Evolutionary conservation across 139 green algal genomes (phyloP), one percentile per base, ranked within the genome.

Genomic region (Microglena sp.): DNA sequence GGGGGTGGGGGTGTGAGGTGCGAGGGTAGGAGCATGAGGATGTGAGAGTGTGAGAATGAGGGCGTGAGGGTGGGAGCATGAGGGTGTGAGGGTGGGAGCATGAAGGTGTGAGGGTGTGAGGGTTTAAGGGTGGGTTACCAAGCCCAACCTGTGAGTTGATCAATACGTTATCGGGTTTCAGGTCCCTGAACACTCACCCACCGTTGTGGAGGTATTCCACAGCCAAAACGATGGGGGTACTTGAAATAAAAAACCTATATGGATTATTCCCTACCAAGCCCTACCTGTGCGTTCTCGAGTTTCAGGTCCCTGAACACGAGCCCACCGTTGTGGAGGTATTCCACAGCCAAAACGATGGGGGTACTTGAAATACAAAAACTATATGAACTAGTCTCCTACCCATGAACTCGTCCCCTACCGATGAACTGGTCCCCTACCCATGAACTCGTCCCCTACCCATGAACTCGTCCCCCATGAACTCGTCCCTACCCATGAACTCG

Each of bases 131-230:
- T 24, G 40, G 40, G n/a, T n/a, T n/a, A n/a, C n/a, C n/a, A n/a
- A n/a, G n/a, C 4, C 71, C 0, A 65, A 81, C 77, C 77, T 83
- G 74, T 1, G n/a, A 45, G 40, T 93, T 87, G 27, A 97, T 88
- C 62, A 97, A 87, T 30, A 97, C 84, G 66, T 97, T 97, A 77
- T 97, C 92, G 0, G 92, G 92, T 82, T 97, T 96, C 24, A 97
- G 77, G 69, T 97, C 91, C 8, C 91, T 79, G 74, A 95, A 96
- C 18, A 93, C 80, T 2, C 82, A 36, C 62, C 82, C 74, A 31
- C 73, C 55, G 1, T 74, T 54, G 36, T 86, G 79, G 28, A 86
- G 58, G 63, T 83, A 86, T 60, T 82, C 76, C 21, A 86, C 62
- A 35, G 63, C 63, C 3, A 79, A 56, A 28, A 77, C 65, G 21